Evolutionary conservation across 148 eudicot species (phyloP).

Genomic region (Persicaria maculosa): DNA sequence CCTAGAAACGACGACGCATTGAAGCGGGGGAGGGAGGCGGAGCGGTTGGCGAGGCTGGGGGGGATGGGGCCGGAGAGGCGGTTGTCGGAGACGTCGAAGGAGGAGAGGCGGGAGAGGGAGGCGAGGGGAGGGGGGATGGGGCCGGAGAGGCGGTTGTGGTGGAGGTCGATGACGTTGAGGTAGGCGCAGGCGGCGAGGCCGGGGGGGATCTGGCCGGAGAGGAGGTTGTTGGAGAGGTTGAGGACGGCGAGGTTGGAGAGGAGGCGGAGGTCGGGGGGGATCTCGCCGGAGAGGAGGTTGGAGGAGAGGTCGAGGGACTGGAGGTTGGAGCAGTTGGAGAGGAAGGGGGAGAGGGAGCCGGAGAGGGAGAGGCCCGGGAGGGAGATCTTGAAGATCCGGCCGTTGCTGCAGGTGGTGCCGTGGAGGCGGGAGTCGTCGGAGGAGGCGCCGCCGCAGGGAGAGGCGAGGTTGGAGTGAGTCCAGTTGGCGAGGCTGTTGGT

Average conservation of each 20-base stretch:
- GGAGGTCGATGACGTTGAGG: slow-evolving; percentile 56
- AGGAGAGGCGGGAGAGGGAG: slow-evolving; percentile 30
- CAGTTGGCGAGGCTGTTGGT: slow-evolving; percentile 38
- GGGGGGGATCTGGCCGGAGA: slow-evolving; percentile 38
- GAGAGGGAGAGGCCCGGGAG: slow-evolving; percentile 31
- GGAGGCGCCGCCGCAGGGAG: slow-evolving; percentile 48
- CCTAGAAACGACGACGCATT: slow-evolving; percentile 52
- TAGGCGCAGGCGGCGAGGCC: slow-evolving; percentile 45
- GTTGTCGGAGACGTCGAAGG: slow-evolving; percentile 42
- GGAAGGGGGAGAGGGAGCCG: slow-evolving; percentile 47
- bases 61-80: slow-evolving; percentile 44
- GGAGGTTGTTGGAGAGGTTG: slow-evolving; percentile 37
- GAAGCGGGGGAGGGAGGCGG: slow-evolving; percentile 34
- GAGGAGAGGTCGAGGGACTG: slow-evolving; percentile 56
- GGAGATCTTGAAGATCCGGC: slow-evolving; percentile 52
- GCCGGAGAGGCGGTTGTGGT: slow-evolving; percentile 31
- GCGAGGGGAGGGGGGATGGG: slow-evolving; percentile 41
- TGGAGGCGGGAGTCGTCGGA: slow-evolving; percentile 27
- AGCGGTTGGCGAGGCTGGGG: slow-evolving; percentile 38
- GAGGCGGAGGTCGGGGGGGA: slow-evolving; percentile 34
- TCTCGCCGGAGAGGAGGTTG: slow-evolving; percentile 35
- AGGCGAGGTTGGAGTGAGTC: slow-evolving; percentile 31
- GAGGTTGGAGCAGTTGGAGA: slow-evolving; percentile 46
- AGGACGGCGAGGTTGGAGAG: slow-evolving; percentile 56
- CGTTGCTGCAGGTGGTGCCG: slow-evolving; percentile 73